A percentile compares a stretch with the other conserved stretches of the same genome.
Evolutionary conservation across 2,329 filamentous ascomycete species (phyloP).

Genomic region (Paramyrothecium sp.): DNA sequence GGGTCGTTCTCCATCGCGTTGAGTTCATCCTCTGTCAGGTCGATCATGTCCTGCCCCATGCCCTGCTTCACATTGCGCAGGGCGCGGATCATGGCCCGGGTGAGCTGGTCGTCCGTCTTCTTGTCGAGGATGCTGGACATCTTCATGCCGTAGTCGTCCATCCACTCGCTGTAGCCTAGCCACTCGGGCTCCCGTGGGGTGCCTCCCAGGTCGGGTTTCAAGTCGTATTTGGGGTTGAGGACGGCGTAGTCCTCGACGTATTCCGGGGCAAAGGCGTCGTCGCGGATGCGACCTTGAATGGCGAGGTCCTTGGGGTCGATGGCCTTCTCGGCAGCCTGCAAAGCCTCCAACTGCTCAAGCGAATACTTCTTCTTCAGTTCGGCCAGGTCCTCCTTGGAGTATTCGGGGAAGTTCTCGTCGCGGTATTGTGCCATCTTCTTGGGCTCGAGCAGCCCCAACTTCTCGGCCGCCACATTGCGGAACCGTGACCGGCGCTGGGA

Average conservation of each 20-base stretch:
- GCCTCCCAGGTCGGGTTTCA: slow-evolving; percentile 50
- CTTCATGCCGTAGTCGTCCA: slow-evolving; percentile 53
- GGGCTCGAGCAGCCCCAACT: slow-evolving; percentile 49
- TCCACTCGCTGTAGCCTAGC: slow-evolving; percentile 59
- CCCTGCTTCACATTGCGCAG: slow-evolving; percentile 40
- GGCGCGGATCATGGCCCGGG: slow-evolving; percentile 38
- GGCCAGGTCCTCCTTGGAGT: slow-evolving; percentile 65
- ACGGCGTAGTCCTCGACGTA: slow-evolving; percentile 83
- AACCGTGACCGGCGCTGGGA: slow-evolving; percentile 49
- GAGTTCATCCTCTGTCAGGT: slow-evolving; percentile 50
- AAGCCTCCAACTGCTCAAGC: slow-evolving; percentile 74
- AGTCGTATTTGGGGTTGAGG: slow-evolving; percentile 76
- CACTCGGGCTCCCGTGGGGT: slow-evolving; percentile 53
- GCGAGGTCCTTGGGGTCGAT: slow-evolving; percentile 74
- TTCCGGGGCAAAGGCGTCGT: slow-evolving; percentile 68
- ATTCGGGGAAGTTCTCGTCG: slow-evolving; percentile 56
- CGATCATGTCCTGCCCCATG: slow-evolving; percentile 40
- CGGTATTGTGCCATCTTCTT: slow-evolving; percentile 43
- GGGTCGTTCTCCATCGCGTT: slow-evolving; percentile 37
- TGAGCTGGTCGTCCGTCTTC: slow-evolving; percentile 40
- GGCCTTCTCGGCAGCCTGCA: slow-evolving; percentile 76
- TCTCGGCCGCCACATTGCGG: slow-evolving; percentile 49
- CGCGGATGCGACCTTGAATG: slow-evolving; percentile 68
- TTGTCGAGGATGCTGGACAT: slow-evolving; percentile 41
- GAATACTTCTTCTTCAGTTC: slow-evolving; percentile 69